phyloP scores from a whole-genome alignment of 345 rosid genomes.

The Arabidopsis suecica region DNA sequence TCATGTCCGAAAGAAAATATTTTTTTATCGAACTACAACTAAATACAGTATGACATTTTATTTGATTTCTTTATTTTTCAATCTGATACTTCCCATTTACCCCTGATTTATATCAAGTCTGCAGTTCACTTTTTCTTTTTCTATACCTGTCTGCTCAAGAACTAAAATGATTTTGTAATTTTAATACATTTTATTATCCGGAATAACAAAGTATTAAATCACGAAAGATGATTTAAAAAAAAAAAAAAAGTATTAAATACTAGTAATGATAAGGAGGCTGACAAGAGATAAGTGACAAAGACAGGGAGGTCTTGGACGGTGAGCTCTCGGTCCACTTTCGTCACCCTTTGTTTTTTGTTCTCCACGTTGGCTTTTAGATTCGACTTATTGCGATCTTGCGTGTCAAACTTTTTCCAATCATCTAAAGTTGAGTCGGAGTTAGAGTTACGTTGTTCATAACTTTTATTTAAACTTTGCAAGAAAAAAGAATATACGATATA shows the following conservation, averaged over 20 bases:
- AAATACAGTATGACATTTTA: background rate
- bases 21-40: background rate
- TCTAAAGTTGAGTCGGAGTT: slow-evolving; percentile 1
- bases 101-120: background rate
- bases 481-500: background rate
- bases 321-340: slow-evolving; percentile 45
- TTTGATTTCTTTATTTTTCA: slow-evolving; percentile 3
- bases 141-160: background rate
- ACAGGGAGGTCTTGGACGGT: slow-evolving; percentile 42
- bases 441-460: slow-evolving; percentile 7
- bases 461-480: background rate
- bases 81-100: slow-evolving; percentile 27
- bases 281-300: slow-evolving; percentile 38
- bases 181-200: background rate
- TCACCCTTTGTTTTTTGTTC: slow-evolving; percentile 34
- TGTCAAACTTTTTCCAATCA: slow-evolving; percentile 1
- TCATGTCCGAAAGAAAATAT: background rate
- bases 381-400: slow-evolving; percentile 24
- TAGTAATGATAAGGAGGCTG: slow-evolving; percentile 11
- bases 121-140: background rate
- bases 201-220: slow-evolving; percentile 8
- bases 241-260: background rate
- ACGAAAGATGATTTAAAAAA: too few species aligned
- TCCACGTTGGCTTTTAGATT: slow-evolving; percentile 39
- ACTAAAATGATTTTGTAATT: background rate